Base-by-base conservation (phyloP, 2,329 filamentous ascomycete species). In the Cylindrodendrum hubeiense region DNA sequence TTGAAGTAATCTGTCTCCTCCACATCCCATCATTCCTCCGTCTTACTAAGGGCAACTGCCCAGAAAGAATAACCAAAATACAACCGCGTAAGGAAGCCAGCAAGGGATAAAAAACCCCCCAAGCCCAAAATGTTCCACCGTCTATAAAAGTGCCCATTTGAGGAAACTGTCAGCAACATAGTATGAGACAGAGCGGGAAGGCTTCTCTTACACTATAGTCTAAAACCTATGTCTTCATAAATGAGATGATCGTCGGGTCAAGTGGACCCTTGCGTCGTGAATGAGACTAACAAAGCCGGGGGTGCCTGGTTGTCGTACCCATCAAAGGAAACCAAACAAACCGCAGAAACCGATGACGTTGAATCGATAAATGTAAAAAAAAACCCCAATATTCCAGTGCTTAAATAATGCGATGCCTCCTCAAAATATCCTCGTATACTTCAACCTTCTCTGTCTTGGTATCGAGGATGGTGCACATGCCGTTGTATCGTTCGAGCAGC, bases 391-490 rank as follows among this genome's bases (percentile, higher is more conserved):
- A 24, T 41, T 17, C 5, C n/a, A 39, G 4, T 15, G 33, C 56
- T 68, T 57, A 79, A 22, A 76, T 71, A 21, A 79, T 71, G 17
- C 76, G 71, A 15, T 74, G 69, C n/a, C 77, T 66, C 55, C 70
- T 74, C 19, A 80, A 43, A 4, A 80, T 74, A 33, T 80, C 78
- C 46, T 80, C 78, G 26, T 79, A 80, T 3, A 70, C 70, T 37
- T 69, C 69, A 60, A 79, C 71, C 75, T 80, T 79, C 50, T 74
- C 72, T 15, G 71, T 69, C 65, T 78, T 71, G 24, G 73, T 67
- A 46, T 79, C 75, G 21, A 78, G 60, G 19, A 77, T 63, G 2
- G 71, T 70, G 17, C 70, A 70, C 28, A 78, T 63, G 9, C 78
- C 73, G 47, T 78, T 73, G 47, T 78, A 69, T 28, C 73, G 61